A percentile compares a stretch with the other conserved stretches of the same genome.
phyloP scores from a whole-genome alignment of 2,329 filamentous ascomycete genomes.

The Fusarium coffeatum region DNA sequence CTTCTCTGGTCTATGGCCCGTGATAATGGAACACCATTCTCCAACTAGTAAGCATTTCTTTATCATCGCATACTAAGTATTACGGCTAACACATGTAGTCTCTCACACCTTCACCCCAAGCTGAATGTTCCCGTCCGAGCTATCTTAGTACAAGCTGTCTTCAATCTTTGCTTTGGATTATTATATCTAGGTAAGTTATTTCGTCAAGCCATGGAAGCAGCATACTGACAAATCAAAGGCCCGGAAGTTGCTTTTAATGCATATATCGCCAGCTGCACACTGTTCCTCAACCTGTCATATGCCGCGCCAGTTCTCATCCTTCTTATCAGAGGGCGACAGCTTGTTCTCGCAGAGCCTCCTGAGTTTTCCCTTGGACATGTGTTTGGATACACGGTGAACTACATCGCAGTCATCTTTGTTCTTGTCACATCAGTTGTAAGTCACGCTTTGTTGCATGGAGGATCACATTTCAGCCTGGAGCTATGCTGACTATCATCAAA shows the following conservation, averaged over 20 bases:
- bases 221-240: constrained; percentile 27
- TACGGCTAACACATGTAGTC: constrained; percentile 19
- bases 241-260: constrained; percentile 61
- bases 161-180: constrained; percentile 59
- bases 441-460: background rate
- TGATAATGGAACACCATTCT: constrained; percentile 54
- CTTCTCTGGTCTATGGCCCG: constrained; percentile 60
- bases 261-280: constrained; percentile 58
- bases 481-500: background rate
- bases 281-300: constrained; percentile 60
- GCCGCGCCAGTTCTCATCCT: constrained; percentile 56
- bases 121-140: constrained; percentile 58
- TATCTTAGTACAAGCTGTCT: constrained; percentile 55
- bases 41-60: constrained; percentile 29
- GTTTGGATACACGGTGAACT: constrained; percentile 49
- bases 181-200: constrained; percentile 51
- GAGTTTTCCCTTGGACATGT: constrained; percentile 49
- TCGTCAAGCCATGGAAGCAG: rapidly evolving
- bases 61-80: rapidly evolving
- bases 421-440: constrained; percentile 54
- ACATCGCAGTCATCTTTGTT: constrained; percentile 51
- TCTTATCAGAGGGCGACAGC: constrained; percentile 51
- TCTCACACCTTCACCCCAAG: constrained; percentile 51
- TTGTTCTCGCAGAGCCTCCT: constrained; percentile 46
- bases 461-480: rapidly evolving